phyloP scores from a whole-genome alignment of 768 basidiomycete species.

The Russula vinacea region DNA sequence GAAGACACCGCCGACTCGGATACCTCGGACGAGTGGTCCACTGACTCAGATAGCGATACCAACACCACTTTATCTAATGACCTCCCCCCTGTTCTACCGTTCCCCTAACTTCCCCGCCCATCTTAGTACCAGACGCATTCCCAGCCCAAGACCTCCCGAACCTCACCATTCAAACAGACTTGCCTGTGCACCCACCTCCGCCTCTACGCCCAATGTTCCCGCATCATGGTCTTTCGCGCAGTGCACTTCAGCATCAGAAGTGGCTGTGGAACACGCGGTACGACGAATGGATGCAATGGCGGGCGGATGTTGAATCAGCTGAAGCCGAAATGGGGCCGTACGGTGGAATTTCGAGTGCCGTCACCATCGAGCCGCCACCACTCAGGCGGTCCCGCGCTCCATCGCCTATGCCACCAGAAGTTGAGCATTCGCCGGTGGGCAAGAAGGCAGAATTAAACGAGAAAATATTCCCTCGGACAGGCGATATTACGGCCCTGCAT shows the following conservation, averaged over 20 bases:
- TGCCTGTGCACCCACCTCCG: conserved; percentile 4
- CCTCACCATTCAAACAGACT: conserved; percentile 7
- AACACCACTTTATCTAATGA: conserved; percentile 12
- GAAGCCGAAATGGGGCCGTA: conserved; percentile 28
- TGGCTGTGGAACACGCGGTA: conserved; percentile 59
- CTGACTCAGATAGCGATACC: conserved; percentile 28
- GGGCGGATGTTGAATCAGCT: conserved; percentile 26
- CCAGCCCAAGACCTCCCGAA: conserved; percentile 8
- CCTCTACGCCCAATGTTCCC: conserved; percentile 12
- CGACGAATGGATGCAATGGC: conserved; percentile 48
- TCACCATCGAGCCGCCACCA: conserved; percentile 15
- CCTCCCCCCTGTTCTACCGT: conserved; percentile 10
- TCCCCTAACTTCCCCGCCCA: conserved; percentile 13
- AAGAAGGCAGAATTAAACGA: conserved; percentile 31
- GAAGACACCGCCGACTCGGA: conserved; percentile 27
- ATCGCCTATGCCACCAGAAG: conserved; percentile 6
- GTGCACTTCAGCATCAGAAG: conserved; percentile 57
- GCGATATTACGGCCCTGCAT: conserved; percentile 56
- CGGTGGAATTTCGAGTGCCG: conserved; percentile 29
- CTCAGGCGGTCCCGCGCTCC: conserved; percentile 11
- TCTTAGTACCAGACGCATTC: conserved; percentile 23
- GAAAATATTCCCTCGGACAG: conserved; percentile 54
- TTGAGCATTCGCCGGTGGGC: conserved; percentile 4
- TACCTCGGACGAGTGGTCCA: conserved; percentile 30
- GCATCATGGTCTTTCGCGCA: conserved; percentile 63